Conservation (phyloP, 257 asterid genomes). For the Solanum clarkiae region DNA sequence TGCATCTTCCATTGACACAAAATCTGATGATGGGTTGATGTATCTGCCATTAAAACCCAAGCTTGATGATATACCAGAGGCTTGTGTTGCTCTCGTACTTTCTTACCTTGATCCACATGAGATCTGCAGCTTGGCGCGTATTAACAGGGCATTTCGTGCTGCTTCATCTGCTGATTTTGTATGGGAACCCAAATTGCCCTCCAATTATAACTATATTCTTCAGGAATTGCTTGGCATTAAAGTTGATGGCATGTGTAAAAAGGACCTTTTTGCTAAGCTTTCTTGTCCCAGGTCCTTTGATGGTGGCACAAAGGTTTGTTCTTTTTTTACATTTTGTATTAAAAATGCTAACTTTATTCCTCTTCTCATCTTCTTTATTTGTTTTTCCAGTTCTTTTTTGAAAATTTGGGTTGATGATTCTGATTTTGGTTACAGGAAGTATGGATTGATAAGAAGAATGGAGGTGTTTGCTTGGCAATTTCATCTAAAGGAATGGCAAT, state of each 20-base stretch:
- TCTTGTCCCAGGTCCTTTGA: constrained; percentile 45
- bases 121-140: constrained; percentile 59
- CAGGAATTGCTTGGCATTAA: constrained; percentile 13
- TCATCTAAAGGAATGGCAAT: constrained; percentile 69
- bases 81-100: constrained; percentile 58
- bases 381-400: not conserved
- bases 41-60: constrained; percentile 12
- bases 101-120: constrained; percentile 68
- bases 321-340: not conserved
- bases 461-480: constrained; percentile 64
- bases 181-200: constrained; percentile 65
- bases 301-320: constrained; percentile 52
- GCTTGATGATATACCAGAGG: constrained; percentile 74
- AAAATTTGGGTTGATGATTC: not conserved
- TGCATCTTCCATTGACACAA: constrained; percentile 19
- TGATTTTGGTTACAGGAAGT: constrained; percentile 29
- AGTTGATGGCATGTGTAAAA: constrained; percentile 26
- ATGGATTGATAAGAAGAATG: constrained; percentile 75
- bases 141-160: constrained; percentile 48
- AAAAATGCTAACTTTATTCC: not conserved
- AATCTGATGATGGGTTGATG: constrained; percentile 6
- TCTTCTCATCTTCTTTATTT: not conserved
- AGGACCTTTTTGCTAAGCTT: constrained; percentile 48
- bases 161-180: constrained; percentile 87
- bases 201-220: constrained; percentile 38